These are phyloP conservation scores for Dunaliella sp. DNA, from an alignment of 139 green algal species.

Conservation along the genomic window DNA sequence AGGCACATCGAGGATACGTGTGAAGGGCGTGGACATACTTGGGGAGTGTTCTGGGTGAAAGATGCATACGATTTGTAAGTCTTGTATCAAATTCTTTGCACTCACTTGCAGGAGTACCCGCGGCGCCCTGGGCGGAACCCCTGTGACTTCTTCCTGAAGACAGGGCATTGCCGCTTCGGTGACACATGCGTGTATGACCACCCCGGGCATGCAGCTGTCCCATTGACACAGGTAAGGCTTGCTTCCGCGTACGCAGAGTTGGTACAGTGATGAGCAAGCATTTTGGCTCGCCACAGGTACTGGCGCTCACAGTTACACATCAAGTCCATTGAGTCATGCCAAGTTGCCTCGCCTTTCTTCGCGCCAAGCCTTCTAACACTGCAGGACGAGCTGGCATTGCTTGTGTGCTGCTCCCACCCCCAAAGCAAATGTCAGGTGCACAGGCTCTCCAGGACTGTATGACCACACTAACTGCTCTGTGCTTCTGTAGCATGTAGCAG, in stretches of 20 bases:
- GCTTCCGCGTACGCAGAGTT: not conserved
- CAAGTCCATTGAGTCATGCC: not conserved
- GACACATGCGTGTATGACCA: slow-evolving; percentile 87
- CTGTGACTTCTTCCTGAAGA: slow-evolving; percentile 92
- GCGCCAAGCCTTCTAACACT: not conserved
- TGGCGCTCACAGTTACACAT: not conserved
- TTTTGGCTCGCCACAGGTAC: not conserved
- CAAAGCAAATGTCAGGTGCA: not conserved
- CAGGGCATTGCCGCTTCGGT: slow-evolving; percentile 86
- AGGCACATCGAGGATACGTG: too few relatives aligned
- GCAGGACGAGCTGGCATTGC: not conserved
- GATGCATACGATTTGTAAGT: too few relatives aligned
- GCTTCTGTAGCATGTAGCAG: too few relatives aligned
- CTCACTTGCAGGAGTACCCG: slow-evolving; percentile 53
- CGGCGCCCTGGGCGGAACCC: slow-evolving; percentile 55
- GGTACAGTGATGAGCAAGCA: not conserved
- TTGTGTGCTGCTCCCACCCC: not conserved
- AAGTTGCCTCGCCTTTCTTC: not conserved
- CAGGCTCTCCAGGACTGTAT: not conserved
- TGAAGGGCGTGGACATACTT: too few relatives aligned
- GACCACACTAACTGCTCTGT: too few relatives aligned
- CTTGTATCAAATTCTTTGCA: too few relatives aligned
- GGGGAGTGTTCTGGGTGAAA: too few relatives aligned
- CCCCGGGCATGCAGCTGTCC: slow-evolving; percentile 62
- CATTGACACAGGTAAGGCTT: slow-evolving; percentile 60